These are phyloP conservation scores for Ophiostoma novo-ulmi DNA, from an alignment of 2,329 filamentous ascomycete genomes.

Conservation along the genomic window DNA sequence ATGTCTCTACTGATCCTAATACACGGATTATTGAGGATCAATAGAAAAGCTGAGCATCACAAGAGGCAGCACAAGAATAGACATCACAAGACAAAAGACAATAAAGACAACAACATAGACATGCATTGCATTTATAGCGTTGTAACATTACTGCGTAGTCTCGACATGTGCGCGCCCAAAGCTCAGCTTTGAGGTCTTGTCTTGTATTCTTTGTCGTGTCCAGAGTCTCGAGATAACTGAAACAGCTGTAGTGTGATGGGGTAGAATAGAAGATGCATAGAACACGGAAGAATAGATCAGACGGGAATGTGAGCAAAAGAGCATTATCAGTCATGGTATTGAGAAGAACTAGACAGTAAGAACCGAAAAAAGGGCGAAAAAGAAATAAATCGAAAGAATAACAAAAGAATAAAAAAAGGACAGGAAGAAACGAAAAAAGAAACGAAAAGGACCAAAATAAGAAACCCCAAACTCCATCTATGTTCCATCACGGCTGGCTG, in stretches of 20 bases:
- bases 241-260: background rate
- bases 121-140: slow-evolving; percentile 4
- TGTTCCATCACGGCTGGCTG: background rate
- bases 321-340: background rate
- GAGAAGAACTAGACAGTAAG: background rate
- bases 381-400: background rate
- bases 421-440: background rate
- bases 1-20: background rate
- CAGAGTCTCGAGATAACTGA: background rate
- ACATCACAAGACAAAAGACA: background rate
- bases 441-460: background rate
- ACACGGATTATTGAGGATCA: background rate
- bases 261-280: background rate
- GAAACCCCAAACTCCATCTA: slow-evolving; percentile 13
- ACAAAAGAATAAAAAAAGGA: background rate
- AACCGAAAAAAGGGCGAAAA: background rate
- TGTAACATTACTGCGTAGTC: background rate
- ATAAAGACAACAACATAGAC: background rate
- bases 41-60: background rate
- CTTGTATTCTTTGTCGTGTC: background rate
- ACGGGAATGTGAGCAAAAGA: background rate
- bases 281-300: background rate
- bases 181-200: background rate
- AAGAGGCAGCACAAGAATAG: too few species aligned
- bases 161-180: background rate